These are phyloP conservation scores for Bipolaris bicolor DNA, from an alignment of 2,329 filamentous ascomycete species.

Conservation along the genomic window DNA sequence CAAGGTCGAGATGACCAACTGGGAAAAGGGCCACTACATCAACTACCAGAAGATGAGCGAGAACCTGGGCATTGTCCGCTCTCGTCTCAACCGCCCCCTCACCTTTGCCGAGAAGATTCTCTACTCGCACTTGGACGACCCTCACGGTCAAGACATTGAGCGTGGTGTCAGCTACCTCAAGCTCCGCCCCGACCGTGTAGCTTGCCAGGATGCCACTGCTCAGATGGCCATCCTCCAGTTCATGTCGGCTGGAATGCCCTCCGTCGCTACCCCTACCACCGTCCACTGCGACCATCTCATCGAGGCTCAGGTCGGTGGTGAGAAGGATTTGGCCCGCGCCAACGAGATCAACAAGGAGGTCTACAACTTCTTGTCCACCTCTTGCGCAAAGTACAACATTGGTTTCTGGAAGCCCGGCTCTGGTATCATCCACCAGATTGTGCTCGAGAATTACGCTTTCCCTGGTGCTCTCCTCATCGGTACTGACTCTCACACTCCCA, in stretches of 20 bases:
- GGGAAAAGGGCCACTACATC: slow-evolving; percentile 95
- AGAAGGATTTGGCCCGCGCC: slow-evolving; percentile 90
- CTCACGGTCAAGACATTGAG: slow-evolving; percentile 94
- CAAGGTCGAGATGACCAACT: slow-evolving; percentile 98
- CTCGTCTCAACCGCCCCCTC: slow-evolving; percentile 88
- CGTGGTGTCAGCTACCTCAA: slow-evolving; percentile 95
- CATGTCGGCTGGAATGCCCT: slow-evolving; percentile 98
- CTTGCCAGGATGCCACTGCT: slow-evolving; percentile 98
- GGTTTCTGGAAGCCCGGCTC: slow-evolving; percentile 99
- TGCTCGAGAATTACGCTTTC: slow-evolving; percentile 99
- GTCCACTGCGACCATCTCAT: slow-evolving; percentile 99
- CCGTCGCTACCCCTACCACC: slow-evolving; percentile 90
- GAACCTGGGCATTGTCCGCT: slow-evolving; percentile 89
- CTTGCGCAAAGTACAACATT: slow-evolving; percentile 99
- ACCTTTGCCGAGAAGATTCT: slow-evolving; percentile 98
- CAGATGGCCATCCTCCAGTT: slow-evolving; percentile 99
- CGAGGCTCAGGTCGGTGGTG: slow-evolving; percentile 91
- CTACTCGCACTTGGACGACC: slow-evolving; percentile 98
- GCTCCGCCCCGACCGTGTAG: slow-evolving; percentile 94
- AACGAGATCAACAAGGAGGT: slow-evolving; percentile 98
- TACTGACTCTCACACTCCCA: slow-evolving; percentile 97
- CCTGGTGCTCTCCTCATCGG: slow-evolving; percentile 97
- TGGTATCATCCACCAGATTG: slow-evolving; percentile 99
- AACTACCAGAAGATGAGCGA: slow-evolving; percentile 99
- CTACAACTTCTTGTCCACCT: slow-evolving; percentile 92